These are phyloP conservation scores for Clitopilus hobsonii DNA, from an alignment of 768 basidiomycete species.

Conservation along the genomic window DNA sequence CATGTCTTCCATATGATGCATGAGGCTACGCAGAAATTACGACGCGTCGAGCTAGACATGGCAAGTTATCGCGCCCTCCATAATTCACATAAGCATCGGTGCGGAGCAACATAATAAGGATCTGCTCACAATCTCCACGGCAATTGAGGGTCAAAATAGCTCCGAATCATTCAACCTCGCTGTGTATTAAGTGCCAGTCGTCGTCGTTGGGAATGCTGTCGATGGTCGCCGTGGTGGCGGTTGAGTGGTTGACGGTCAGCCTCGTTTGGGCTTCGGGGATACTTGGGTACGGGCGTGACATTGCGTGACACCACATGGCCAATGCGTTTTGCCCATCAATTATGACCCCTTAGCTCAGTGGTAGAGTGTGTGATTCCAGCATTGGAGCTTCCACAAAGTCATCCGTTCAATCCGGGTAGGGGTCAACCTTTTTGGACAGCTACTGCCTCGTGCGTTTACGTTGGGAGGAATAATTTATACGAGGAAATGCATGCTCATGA, in stretches of 20 bases:
- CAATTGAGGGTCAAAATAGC: no score
- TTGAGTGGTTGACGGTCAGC: no score
- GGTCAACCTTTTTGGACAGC: constrained; percentile 15
- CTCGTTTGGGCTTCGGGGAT: no score
- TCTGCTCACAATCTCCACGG: neutral
- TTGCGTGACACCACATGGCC: neutral
- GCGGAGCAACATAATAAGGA: neutral
- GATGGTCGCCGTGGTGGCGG: no score
- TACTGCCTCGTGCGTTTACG: neutral
- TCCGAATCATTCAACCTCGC: no score
- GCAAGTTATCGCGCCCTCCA: neutral
- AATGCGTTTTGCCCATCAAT: neutral
- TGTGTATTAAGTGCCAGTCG: no score
- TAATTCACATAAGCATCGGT: neutral
- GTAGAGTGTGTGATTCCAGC: constrained; percentile 23
- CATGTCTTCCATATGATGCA: neutral
- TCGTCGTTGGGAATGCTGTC: no score
- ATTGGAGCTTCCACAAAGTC: constrained; percentile 30
- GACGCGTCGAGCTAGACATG: neutral
- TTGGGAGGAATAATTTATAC: no score
- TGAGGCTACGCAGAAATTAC: neutral
- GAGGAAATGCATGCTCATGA: no score
- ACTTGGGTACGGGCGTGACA: no score
- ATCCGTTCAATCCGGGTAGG: constrained; percentile 38
- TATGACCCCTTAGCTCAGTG: constrained; percentile 21